Evolutionary conservation across 83 land plant species (phyloP).

Genomic region (Diphasiastrum complanatum): DNA sequence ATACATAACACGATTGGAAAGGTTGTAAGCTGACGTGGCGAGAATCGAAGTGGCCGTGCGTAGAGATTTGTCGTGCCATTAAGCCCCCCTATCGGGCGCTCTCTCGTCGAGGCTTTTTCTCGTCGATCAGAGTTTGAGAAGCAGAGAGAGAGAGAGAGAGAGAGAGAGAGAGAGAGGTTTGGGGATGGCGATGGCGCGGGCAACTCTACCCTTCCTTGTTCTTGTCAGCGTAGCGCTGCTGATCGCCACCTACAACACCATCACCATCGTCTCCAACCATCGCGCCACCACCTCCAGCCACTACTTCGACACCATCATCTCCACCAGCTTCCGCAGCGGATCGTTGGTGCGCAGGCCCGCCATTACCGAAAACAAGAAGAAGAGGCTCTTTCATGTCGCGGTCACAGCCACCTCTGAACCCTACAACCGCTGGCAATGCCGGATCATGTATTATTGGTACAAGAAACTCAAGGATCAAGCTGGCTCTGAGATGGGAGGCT

Average conservation of each 20-base stretch:
- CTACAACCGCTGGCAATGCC: constrained; percentile 83
- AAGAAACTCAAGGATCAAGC: constrained; percentile 47
- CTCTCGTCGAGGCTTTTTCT: too few relatives aligned
- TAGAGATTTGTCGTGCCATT: too few relatives aligned
- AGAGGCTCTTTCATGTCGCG: constrained; percentile 75
- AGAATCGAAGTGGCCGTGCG: too few relatives aligned
- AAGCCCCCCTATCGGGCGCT: too few relatives aligned
- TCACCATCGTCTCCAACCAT: constrained; percentile 34
- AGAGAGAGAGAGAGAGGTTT: not conserved
- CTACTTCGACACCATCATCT: not conserved
- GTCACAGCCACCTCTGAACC: constrained; percentile 79
- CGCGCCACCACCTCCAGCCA: constrained; percentile 12
- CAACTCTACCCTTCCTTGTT: constrained; percentile 33
- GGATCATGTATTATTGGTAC: constrained; percentile 97
- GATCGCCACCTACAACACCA: constrained; percentile 55
- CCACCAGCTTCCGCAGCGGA: not conserved
- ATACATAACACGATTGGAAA: too few relatives aligned
- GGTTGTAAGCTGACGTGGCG: too few relatives aligned
- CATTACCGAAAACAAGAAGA: constrained; percentile 13
- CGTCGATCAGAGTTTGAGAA: too few relatives aligned
- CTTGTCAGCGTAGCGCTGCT: constrained; percentile 40
- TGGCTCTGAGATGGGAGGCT: constrained; percentile 95
- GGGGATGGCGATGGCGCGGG: constrained; percentile 37
- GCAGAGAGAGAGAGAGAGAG: not conserved
- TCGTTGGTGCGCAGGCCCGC: not conserved